Conservation (phyloP, 164 flowering plant species). For the Platanus orientalis region DNA sequence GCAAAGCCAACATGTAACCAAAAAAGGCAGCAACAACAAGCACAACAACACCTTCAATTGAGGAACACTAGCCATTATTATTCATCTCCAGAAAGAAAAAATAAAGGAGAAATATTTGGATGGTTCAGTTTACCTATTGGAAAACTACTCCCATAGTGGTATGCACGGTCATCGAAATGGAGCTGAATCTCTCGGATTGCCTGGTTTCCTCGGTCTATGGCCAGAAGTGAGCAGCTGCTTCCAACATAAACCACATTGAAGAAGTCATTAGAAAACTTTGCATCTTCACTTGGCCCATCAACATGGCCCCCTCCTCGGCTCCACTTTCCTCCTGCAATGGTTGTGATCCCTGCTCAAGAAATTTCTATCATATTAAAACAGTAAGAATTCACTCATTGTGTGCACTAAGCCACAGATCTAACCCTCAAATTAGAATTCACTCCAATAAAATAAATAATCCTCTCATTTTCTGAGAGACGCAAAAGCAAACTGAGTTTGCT, state of each 20-base stretch:
- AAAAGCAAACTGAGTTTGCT: background rate
- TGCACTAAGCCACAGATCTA: background rate
- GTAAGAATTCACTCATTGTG: too few relatives aligned
- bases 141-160: constrained; percentile 68
- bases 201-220: constrained; percentile 83
- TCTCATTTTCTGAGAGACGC: background rate
- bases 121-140: constrained; percentile 59
- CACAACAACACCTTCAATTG: constrained; percentile 74
- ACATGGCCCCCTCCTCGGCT: constrained; percentile 72
- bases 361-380: background rate
- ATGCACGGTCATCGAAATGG: constrained; percentile 86
- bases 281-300: constrained; percentile 97
- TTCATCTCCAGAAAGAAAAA: constrained; percentile 1
- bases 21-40: constrained; percentile 82
- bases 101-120: background rate
- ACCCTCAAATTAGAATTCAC: background rate
- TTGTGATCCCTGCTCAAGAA: constrained; percentile 67
- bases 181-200: constrained; percentile 94
- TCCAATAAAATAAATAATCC: too few relatives aligned
- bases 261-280: constrained; percentile 87
- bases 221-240: constrained; percentile 95
- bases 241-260: constrained; percentile 88
- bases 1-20: constrained; percentile 90
- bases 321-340: constrained; percentile 94
- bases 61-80: background rate